Percentiles rank a stretch among this genome's conserved stretches.
These are phyloP conservation scores for Ochetophila trinervis DNA, from an alignment of 306 rosid genomes.

Conservation along the genomic window DNA sequence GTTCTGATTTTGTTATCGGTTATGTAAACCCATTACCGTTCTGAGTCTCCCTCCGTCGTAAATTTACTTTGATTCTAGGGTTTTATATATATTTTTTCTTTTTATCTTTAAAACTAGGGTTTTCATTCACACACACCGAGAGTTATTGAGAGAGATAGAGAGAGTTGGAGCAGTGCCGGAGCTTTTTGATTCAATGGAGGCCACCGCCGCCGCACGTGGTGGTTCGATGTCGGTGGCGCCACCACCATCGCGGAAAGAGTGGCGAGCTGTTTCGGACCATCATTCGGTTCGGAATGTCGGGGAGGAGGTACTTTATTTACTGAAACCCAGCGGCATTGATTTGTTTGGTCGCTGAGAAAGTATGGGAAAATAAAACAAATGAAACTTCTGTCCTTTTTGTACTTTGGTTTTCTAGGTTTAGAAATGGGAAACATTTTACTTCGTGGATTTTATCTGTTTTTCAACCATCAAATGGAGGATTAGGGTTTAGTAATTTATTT, in stretches of 20 bases:
- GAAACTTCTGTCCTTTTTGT: neutral
- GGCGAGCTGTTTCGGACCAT: slow-evolving; percentile 85
- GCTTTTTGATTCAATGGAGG: slow-evolving; percentile 60
- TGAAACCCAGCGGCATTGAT: slow-evolving; percentile 32
- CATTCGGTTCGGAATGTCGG: slow-evolving; percentile 61
- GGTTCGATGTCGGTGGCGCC: slow-evolving; percentile 56
- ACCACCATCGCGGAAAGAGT: slow-evolving; percentile 59
- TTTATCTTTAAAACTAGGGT: slow-evolving; percentile 44
- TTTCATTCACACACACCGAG: slow-evolving; percentile 13
- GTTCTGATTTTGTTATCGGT: neutral
- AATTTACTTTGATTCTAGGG: slow-evolving; percentile 37
- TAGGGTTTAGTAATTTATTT: slow-evolving; percentile 27
- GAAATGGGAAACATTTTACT: neutral
- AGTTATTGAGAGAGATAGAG: slow-evolving; percentile 25
- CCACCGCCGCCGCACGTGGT: slow-evolving; percentile 66
- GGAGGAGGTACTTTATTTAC: slow-evolving; percentile 60
- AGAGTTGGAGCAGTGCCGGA: slow-evolving; percentile 35
- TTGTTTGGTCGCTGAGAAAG: slow-evolving; percentile 13
- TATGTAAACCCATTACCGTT: slow-evolving; percentile 5
- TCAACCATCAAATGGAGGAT: slow-evolving; percentile 3
- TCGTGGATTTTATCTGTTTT: slow-evolving; percentile 10
- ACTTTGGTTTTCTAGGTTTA: slow-evolving; percentile 2
- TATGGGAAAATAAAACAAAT: neutral
- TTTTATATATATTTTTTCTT: slow-evolving; percentile 9
- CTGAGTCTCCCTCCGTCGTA: neutral